phyloP scores from a whole-genome alignment of 2,329 filamentous ascomycete species.

The Metarhizium sp. region DNA sequence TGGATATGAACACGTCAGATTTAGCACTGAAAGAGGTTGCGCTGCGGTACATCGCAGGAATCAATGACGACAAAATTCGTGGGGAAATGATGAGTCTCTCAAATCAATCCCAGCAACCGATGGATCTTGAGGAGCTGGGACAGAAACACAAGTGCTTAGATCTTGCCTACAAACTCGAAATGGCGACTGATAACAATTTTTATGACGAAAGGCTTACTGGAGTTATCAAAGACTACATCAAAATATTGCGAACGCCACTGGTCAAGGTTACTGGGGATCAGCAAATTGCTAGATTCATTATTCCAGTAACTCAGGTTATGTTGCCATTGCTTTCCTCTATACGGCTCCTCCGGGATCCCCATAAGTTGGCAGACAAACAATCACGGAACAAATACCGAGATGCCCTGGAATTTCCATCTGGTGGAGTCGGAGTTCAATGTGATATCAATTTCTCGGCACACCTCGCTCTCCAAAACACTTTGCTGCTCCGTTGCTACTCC shows the following conservation, averaged over 20 bases:
- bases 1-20: slow-evolving; percentile 17
- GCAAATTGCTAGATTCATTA: slow-evolving; percentile 13
- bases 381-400: slow-evolving; percentile 46
- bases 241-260: slow-evolving; percentile 34
- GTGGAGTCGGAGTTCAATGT: slow-evolving; percentile 72
- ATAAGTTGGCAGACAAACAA: slow-evolving; percentile 39
- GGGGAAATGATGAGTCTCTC: slow-evolving; percentile 23
- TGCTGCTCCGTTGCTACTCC: slow-evolving; percentile 74
- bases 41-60: slow-evolving; percentile 42
- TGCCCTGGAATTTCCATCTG: slow-evolving; percentile 67
- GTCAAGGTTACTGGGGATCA: slow-evolving; percentile 6
- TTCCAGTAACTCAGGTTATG: slow-evolving; percentile 27
- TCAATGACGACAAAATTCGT: slow-evolving; percentile 37
- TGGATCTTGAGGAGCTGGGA: slow-evolving; percentile 31
- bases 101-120: slow-evolving; percentile 6
- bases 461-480: slow-evolving; percentile 74
- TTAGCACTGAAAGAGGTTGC: slow-evolving; percentile 17
- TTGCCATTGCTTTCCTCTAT: slow-evolving; percentile 31
- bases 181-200: slow-evolving; percentile 36
- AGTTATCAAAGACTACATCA: slow-evolving; percentile 39
- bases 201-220: slow-evolving; percentile 30
- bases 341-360: slow-evolving; percentile 36
- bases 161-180: slow-evolving; percentile 46
- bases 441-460: slow-evolving; percentile 89
- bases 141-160: slow-evolving; percentile 46